Evolutionary conservation across 1,284 basidiomycete species (phyloP), one percentile per base, ranked within the genome.

Genomic region (Cryptococcus amylolentus): DNA sequence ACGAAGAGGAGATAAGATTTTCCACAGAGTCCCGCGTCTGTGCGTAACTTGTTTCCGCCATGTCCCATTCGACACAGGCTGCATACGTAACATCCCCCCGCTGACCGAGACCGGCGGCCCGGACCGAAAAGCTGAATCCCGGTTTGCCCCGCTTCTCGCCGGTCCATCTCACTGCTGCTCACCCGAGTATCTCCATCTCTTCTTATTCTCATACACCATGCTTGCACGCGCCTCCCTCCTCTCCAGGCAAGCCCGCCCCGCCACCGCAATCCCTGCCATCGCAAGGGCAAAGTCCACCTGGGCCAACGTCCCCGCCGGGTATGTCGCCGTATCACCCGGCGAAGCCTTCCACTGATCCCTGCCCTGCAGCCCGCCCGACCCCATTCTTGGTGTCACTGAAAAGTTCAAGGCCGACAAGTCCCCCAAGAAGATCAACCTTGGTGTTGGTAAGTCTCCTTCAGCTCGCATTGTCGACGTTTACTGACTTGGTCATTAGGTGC

Each of bases 391-490:
- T 65, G 70, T 76, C 40, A 73, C 72, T n/a, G 74, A 76, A 54
- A 70, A 69, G 55, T 76, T 68, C 66, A 97, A 95, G 82, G 88
- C 89, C 55, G 91, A 96, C 84, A 86, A 86, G 67, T 85, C 89
- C 73, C 80, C 89, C 20, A 86, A 87, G 69, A 98, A 98, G 80
- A 97, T 98, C 77, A 98, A 98, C 81, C 83, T 98, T 56, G 95
- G 95, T 75, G 92, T 94, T 63, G 91, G 91, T 74, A 89, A 62
- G 70, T 64, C 5, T 42, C 9, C 31, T 42, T 23, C 27, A 12
- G 14, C 47, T 38, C 5, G 77, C 16, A 27, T 43, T 7, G 12
- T 31, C 40, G 35, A 38, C 35, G 8, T 5, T n/a, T 20, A 10
- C 7, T 26, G 16, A 5, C 27, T 52, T 12, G 5, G 16, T 52